Conservation (phyloP, 192 early-diverging fungal genomes). For the Thamnidium elegans region DNA sequence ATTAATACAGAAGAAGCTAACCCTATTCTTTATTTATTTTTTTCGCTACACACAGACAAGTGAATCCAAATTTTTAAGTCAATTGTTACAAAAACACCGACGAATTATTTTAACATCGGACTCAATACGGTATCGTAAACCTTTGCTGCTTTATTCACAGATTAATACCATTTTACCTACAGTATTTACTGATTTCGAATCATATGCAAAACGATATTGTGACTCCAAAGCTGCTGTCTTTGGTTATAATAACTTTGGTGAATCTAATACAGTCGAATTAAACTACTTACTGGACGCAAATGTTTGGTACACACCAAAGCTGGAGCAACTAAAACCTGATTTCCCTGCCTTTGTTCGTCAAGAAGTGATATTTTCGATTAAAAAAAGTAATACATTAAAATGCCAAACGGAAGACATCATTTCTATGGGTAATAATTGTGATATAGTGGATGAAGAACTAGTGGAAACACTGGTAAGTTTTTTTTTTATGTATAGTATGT, state of each 20-base stretch:
- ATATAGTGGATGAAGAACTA: too few relatives aligned
- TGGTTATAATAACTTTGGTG: constrained; percentile 18
- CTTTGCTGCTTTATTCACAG: constrained; percentile 18
- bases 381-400: too few relatives aligned
- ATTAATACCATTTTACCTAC: neutral
- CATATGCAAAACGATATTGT: constrained; percentile 16
- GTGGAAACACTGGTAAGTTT: too few relatives aligned
- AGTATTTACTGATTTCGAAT: neutral
- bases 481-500: too few relatives aligned
- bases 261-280: neutral
- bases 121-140: constrained; percentile 6
- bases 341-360: neutral
- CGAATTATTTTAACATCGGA: neutral
- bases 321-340: neutral
- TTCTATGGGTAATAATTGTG: too few relatives aligned
- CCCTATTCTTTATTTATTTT: too few relatives aligned
- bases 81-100: neutral
- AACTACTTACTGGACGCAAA: neutral
- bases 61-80: neutral
- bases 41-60: too few relatives aligned
- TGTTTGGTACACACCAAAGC: neutral
- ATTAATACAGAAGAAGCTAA: too few relatives aligned
- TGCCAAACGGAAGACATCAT: too few relatives aligned
- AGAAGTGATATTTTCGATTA: neutral
- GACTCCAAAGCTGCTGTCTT: neutral